phyloP scores from a whole-genome alignment of 2,329 filamentous ascomycete species.

The Neurospora crassa region DNA sequence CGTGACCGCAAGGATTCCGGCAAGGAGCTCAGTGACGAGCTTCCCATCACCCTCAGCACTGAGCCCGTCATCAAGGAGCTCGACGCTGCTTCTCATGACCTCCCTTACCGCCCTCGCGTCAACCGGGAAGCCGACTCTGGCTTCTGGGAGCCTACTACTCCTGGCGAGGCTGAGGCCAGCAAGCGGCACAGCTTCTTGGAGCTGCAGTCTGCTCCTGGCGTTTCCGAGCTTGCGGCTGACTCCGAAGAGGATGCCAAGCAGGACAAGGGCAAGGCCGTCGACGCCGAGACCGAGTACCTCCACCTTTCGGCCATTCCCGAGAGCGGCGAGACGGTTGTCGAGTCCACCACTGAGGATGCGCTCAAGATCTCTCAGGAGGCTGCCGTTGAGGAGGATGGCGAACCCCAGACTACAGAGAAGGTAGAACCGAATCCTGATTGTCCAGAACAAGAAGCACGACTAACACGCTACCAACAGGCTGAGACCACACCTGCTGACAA shows the following conservation, averaged over 20 bases:
- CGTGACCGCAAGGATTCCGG: constrained; percentile 5
- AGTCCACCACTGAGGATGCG: constrained; percentile 1
- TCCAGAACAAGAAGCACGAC: constrained; percentile 11
- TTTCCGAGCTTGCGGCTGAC: neutral
- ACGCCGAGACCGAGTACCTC: neutral
- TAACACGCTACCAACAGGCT: constrained; percentile 10
- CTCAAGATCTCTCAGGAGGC: constrained; percentile 2
- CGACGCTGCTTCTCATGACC: neutral
- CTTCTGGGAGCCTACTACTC: constrained; percentile 14
- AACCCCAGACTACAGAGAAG: constrained; percentile 13
- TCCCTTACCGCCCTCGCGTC: constrained; percentile 1
- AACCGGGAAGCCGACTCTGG: constrained; percentile 15
- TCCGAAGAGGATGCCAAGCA: neutral
- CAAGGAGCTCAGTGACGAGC: constrained; percentile 2
- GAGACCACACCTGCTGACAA: constrained; percentile 1
- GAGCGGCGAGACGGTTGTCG: neutral
- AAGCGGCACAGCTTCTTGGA: constrained; percentile 6
- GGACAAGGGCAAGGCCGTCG: constrained; percentile 1
- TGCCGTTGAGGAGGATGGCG: constrained; percentile 4
- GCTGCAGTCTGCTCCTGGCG: neutral
- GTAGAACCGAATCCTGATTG: constrained; percentile 10
- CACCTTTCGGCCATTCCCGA: neutral
- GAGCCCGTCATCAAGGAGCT: constrained; percentile 4
- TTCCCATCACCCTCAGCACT: neutral
- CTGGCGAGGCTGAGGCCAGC: constrained; percentile 7